Base-by-base conservation (phyloP, 345 rosid species). In the Citrus unshiu region DNA sequence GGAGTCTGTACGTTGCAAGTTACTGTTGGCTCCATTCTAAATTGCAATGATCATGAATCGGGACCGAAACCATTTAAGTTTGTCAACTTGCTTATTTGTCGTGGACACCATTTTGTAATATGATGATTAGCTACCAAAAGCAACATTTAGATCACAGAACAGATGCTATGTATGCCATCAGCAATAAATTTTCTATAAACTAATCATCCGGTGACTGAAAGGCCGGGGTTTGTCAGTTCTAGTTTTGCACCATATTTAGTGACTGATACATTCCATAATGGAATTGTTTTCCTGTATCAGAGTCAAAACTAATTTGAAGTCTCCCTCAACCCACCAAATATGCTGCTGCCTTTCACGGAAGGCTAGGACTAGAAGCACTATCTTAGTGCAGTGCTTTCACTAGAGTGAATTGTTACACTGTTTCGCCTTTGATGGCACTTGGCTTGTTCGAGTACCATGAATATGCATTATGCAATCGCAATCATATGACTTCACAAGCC, bases 341-440 rank as follows among this genome's bases (percentile, higher is more conserved):
- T 56, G 34, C 54, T 29, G 34, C 22, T 2, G 57, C 63, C 27
- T 24, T 51, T 76, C 78, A 18, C 37, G 22, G 0, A 35, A 67
- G 46, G 54, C 56, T 14, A 24, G 8, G 37, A 25, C 66, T 67
- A 76, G 66, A 56, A n/a, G 79, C 79, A 76, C 73, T 34, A 9
- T 6, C 1, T 46, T 22, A 14, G 51, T 76, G 65, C 56, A 66
- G 4, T 54, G 56, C 34, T 13, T 9, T 72, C 79, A 56, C 73
- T 56, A 5, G 7, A 67, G 64, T 14, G 13, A n/a, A 14, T 2
- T 14, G 12, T 16, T 12, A 43, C 49, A 43, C 49, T 10, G 14
- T 12, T 43, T 43, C 46, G 3, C 35, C 22, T 40, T 35, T 7
- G 10, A 4, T 9, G 57, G 35, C 65, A 63, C 32, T 64, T 75